Conservation (phyloP, 192 early-diverging fungal genomes). For the Gamsiella multidivaricata region DNA sequence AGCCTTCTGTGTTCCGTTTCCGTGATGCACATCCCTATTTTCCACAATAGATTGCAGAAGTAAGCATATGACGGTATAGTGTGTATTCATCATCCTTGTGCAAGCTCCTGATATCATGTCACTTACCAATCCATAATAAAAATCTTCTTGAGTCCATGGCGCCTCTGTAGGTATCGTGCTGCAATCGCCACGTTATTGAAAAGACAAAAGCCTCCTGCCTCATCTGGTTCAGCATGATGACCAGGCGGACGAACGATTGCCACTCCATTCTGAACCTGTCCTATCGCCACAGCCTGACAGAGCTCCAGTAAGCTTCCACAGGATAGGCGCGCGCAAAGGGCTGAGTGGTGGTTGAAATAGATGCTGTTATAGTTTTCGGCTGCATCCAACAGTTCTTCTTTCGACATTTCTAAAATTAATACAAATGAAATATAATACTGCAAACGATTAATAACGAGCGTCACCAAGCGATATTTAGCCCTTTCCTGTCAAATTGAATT, state of each 20-base stretch:
- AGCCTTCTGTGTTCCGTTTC: constrained; percentile 90
- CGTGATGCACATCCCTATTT: constrained; percentile 91
- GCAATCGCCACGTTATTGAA: constrained; percentile 93
- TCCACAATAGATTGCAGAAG: neutral
- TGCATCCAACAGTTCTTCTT: constrained; percentile 59
- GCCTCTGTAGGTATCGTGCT: constrained; percentile 65
- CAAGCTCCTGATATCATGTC: neutral
- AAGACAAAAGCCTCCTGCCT: constrained; percentile 89
- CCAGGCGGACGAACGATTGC: constrained; percentile 94
- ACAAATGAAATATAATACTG: neutral
- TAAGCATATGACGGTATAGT: neutral
- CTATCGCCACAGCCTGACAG: constrained; percentile 74
- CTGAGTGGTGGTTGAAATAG: constrained; percentile 74
- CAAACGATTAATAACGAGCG: neutral
- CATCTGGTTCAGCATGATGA: constrained; percentile 86
- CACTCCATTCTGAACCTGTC: constrained; percentile 78
- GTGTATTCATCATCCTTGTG: neutral
- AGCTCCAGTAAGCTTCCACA: constrained; percentile 81
- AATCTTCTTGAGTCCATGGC: constrained; percentile 64
- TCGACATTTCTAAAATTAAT: constrained; percentile 52
- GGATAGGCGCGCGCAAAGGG: constrained; percentile 74
- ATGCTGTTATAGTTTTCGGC: constrained; percentile 69
- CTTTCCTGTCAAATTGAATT: neutral
- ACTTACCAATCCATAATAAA: constrained; percentile 89
- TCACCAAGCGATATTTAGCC: too few species aligned